Base-by-base conservation (phyloP, 2,329 filamentous ascomycete species). In the Colletotrichum filicis region DNA sequence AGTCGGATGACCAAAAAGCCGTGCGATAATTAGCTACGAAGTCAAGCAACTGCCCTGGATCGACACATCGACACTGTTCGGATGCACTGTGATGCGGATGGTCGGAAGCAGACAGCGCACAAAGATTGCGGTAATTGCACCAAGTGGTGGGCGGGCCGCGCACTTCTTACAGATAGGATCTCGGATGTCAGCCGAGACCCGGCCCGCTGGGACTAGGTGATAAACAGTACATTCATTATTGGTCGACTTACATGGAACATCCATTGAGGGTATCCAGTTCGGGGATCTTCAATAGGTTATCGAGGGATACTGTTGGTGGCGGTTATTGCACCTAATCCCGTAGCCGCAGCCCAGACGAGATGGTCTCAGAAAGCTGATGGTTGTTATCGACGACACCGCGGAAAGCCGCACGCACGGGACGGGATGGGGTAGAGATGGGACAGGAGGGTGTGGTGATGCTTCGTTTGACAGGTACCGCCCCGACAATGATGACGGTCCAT, bases 1-100 rank as follows among this genome's bases (percentile, higher is more conserved):
- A 32, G 22, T 9, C 37, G 24, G 28, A 2, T 37, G 42, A 67
- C 42, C 11, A 22, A 37, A 22, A n/a, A n/a, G 46, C 32, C 28
- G 28, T 64, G 46, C 19, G 49, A 32, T 46, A 5, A 26, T 46
- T 11, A 19, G 19, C 24, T 12, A 6, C 6, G 6, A 42, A 19
- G 37, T 42, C 14, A 42, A 42, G 37, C 35, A 5, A n/a, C n/a
- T 14, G 56, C 46, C 12, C 24, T 56, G n/a, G 55, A 46, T 26
- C 35, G 5, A 19, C 4, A 53, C n/a, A 37, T 24, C 19, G 52
- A 49, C 32, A 73, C 66, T 73, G 70, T 70, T 73, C 70, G 70
- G 70, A 19, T 73, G 59, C 32, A 70, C 70, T 73, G 70, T 73
- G 66, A 30, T 30, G 19, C 70, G 70, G 70, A 70, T 63, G 37